A percentile compares a stretch with the other conserved stretches of the same genome.
These are phyloP conservation scores for Tagetes erecta DNA, from an alignment of 129 eudicot genomes.

Conservation along the genomic window DNA sequence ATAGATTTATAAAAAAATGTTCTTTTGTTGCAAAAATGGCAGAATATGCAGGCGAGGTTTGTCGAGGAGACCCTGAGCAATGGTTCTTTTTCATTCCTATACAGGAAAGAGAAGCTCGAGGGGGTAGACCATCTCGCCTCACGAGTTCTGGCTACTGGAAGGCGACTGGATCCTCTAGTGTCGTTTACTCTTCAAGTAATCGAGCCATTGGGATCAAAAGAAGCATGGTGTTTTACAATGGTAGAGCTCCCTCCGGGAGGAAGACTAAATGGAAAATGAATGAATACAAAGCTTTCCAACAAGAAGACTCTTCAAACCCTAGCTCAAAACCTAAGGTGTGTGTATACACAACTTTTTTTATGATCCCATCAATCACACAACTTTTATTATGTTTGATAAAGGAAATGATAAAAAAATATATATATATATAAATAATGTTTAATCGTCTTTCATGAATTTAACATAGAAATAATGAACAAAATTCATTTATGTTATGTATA, in stretches of 20 bases:
- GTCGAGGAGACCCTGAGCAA: constrained; percentile 54
- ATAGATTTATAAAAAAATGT: no score
- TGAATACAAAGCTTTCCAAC: constrained; percentile 53
- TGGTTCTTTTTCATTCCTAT: constrained; percentile 71
- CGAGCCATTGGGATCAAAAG: constrained; percentile 53
- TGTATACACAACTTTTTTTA: no score
- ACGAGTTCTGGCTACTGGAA: constrained; percentile 67
- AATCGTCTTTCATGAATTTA: no score
- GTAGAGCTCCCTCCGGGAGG: constrained; percentile 57
- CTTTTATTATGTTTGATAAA: no score
- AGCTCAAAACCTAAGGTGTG: constrained; percentile 36
- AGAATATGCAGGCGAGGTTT: constrained; percentile 55
- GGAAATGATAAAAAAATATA: no score
- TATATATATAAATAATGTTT: no score
- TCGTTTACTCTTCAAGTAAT: constrained; percentile 49
- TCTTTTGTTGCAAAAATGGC: background rate
- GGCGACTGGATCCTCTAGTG: constrained; percentile 64
- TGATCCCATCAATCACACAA: no score
- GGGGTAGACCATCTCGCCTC: constrained; percentile 61
- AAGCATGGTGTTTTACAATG: constrained; percentile 68
- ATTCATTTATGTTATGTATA: no score
- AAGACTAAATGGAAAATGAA: constrained; percentile 80
- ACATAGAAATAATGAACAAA: no score
- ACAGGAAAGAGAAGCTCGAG: constrained; percentile 59
- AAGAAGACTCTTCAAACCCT: constrained; percentile 23